Conservation (phyloP, 2,329 filamentous ascomycete genomes). For the Cladosporium sp. region DNA sequence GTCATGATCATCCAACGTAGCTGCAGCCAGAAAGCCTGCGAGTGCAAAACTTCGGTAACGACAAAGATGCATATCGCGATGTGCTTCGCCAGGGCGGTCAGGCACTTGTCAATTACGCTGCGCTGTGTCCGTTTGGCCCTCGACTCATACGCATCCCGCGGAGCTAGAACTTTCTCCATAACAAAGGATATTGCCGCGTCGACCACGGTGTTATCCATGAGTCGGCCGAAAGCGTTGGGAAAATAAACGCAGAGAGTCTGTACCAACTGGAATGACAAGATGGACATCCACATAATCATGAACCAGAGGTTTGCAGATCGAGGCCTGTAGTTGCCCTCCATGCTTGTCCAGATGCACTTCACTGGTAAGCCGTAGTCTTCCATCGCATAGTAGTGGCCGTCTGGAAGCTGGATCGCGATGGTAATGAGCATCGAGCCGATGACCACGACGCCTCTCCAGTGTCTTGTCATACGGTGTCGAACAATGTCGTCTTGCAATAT, state of each 20-base stretch:
- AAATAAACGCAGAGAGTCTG: neutral
- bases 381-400: neutral
- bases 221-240: too few relatives aligned
- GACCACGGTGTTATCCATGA: too few relatives aligned
- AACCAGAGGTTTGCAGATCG: neutral
- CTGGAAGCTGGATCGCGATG: neutral
- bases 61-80: neutral
- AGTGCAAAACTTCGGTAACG: neutral
- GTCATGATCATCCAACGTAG: neutral
- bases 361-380: neutral
- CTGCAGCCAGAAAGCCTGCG: neutral
- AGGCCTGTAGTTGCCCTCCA: neutral
- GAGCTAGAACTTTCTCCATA: too few relatives aligned
- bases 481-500: neutral
- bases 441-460: slow-evolving; percentile 1
- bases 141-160: too few relatives aligned
- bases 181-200: too few relatives aligned
- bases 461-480: neutral
- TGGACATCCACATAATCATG: neutral
- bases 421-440: neutral
- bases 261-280: neutral
- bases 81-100: neutral
- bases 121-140: too few relatives aligned
- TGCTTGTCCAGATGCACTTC: slow-evolving; percentile 4
- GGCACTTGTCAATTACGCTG: too few relatives aligned